Evolutionary conservation across 2,329 filamentous ascomycete genomes (phyloP).

Genomic region (Stachybotrys chartarum): DNA sequence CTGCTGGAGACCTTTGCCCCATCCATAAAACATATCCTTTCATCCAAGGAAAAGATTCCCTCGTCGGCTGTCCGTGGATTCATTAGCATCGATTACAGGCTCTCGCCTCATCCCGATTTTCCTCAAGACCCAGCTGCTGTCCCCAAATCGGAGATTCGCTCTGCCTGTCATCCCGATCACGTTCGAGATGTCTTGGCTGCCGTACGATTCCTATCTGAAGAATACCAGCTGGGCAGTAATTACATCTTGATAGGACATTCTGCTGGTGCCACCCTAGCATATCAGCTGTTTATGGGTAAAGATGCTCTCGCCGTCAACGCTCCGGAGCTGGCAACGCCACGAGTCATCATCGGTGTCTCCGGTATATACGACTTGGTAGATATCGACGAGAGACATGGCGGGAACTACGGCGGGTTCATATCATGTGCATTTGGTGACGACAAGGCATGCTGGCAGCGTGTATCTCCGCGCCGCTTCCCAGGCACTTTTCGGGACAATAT

Average conservation of each 20-base stretch:
- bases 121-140: slow-evolving; percentile 25
- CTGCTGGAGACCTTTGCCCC: slow-evolving; percentile 37
- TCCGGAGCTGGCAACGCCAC: slow-evolving; percentile 30
- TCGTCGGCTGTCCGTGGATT: slow-evolving; percentile 46
- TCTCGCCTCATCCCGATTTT: slow-evolving; percentile 43
- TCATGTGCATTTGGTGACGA: slow-evolving; percentile 53
- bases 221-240: slow-evolving; percentile 35
- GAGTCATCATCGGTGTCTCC: slow-evolving; percentile 51
- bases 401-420: slow-evolving; percentile 50
- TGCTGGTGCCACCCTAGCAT: slow-evolving; percentile 55
- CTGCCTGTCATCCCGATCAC: slow-evolving; percentile 52
- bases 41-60: slow-evolving; percentile 12
- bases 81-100: slow-evolving; percentile 56
- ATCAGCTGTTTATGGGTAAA: slow-evolving; percentile 49
- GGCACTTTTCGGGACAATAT: slow-evolving; percentile 34
- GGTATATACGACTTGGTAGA: slow-evolving; percentile 61
- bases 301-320: slow-evolving; percentile 14
- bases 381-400: slow-evolving; percentile 38
- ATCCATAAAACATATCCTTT: slow-evolving; percentile 34
- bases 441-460: slow-evolving; percentile 40
- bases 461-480: slow-evolving; percentile 43
- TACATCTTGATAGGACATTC: slow-evolving; percentile 58
- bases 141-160: slow-evolving; percentile 24
- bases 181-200: slow-evolving; percentile 48
- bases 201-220: slow-evolving; percentile 37